Evolutionary conservation across 2,329 filamentous ascomycete genomes (phyloP).

Genomic region (Curvularia sp.): DNA sequence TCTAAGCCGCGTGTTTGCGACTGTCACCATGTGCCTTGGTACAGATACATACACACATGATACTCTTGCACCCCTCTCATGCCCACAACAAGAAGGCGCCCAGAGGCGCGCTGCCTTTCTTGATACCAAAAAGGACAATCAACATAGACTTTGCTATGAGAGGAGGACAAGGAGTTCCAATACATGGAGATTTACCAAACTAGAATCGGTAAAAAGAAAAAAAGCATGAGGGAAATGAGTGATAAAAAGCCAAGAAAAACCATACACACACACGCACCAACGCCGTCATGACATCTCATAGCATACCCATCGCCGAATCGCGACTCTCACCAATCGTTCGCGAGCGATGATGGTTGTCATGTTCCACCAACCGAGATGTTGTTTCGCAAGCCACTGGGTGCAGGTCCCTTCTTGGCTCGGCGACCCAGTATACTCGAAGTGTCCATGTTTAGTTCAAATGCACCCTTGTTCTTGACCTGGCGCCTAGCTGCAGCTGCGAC

Average conservation of each 20-base stretch:
- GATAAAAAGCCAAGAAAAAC: constrained; percentile 22
- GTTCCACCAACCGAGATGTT: constrained; percentile 48
- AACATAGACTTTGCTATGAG: constrained; percentile 26
- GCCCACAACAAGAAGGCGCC: constrained; percentile 5
- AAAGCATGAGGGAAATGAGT: constrained; percentile 13
- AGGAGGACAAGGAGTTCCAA: constrained; percentile 14
- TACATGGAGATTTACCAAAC: constrained; percentile 11
- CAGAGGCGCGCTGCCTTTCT: not conserved
- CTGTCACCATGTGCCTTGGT: not conserved
- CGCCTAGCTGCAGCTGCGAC: constrained; percentile 84
- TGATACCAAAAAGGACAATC: constrained; percentile 11
- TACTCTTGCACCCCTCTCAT: not conserved
- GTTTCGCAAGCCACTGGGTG: constrained; percentile 57
- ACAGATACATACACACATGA: not conserved
- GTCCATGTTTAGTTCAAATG: constrained; percentile 90
- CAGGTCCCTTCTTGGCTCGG: constrained; percentile 59
- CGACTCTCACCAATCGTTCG: constrained; percentile 40
- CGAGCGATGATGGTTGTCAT: constrained; percentile 42
- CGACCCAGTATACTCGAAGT: constrained; percentile 88
- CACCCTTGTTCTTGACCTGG: constrained; percentile 79
- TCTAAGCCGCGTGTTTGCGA: constrained; percentile 1
- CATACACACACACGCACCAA: constrained; percentile 5
- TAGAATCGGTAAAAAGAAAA: constrained; percentile 7
- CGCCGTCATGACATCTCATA: constrained; percentile 30
- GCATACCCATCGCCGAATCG: constrained; percentile 14